Evolutionary conservation across 305 asterid genomes (phyloP).

Genomic region (Coffea humblotiana): DNA sequence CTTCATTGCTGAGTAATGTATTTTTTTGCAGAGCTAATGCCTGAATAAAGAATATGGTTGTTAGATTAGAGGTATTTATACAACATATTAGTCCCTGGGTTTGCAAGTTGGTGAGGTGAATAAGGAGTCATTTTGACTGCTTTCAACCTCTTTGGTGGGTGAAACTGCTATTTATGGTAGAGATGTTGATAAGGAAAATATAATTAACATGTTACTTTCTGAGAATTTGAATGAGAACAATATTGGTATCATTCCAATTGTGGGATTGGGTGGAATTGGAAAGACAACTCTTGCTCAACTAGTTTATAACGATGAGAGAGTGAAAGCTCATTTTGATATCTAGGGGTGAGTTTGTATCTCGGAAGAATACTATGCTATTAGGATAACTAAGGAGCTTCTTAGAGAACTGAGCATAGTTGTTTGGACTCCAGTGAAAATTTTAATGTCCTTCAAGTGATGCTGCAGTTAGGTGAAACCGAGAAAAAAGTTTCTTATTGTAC

Average conservation of each 20-base stretch:
- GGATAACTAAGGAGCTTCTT: slow-evolving; percentile 8
- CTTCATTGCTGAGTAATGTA: too few relatives aligned
- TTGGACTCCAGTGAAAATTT: slow-evolving; percentile 5
- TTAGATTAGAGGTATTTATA: neutral
- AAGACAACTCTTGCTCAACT: slow-evolving; percentile 16
- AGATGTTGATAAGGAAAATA: slow-evolving; percentile 5
- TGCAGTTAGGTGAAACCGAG: slow-evolving; percentile 36
- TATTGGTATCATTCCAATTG: slow-evolving; percentile 6
- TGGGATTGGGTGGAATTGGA: slow-evolving; percentile 26
- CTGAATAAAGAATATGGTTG: neutral
- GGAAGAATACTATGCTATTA: slow-evolving; percentile 12
- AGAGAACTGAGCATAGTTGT: neutral
- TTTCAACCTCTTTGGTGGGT: slow-evolving; percentile 20
- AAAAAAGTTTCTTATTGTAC: slow-evolving; percentile 52
- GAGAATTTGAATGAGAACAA: neutral
- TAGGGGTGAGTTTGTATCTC: slow-evolving; percentile 26
- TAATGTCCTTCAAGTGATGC: slow-evolving; percentile 32
- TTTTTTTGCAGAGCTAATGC: neutral
- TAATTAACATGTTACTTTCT: slow-evolving; percentile 7
- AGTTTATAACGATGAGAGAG: slow-evolving; percentile 18
- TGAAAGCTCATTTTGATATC: neutral
- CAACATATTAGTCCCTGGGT: slow-evolving; percentile 11
- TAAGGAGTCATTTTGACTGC: neutral
- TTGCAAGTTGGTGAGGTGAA: neutral
- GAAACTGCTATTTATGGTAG: slow-evolving; percentile 12